These are phyloP conservation scores for Aspergillus cristatus DNA, from an alignment of 495 filamentous ascomycete species.

Conservation along the genomic window DNA sequence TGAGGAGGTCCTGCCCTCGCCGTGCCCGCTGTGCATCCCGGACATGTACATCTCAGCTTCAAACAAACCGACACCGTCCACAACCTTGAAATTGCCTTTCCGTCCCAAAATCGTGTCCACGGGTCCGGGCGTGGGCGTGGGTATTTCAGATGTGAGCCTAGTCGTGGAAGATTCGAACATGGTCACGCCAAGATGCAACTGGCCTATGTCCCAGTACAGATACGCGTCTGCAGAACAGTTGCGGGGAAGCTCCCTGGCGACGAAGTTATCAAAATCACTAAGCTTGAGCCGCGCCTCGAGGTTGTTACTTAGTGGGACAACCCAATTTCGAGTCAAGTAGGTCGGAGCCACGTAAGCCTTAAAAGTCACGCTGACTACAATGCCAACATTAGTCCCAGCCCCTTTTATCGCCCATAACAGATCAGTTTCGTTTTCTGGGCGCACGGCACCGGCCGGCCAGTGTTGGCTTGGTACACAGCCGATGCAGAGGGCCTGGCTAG, in stretches of 20 bases:
- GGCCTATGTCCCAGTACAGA: slow-evolving; percentile 42
- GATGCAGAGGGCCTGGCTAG: slow-evolving; percentile 38
- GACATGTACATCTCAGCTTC: slow-evolving; percentile 55
- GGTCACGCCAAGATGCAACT: slow-evolving; percentile 46
- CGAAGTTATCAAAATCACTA: slow-evolving; percentile 30
- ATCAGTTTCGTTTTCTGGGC: slow-evolving; percentile 40
- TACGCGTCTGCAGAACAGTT: slow-evolving; percentile 48
- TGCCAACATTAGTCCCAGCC: slow-evolving; percentile 54
- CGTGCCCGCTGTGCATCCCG: slow-evolving; percentile 50
- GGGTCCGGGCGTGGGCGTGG: slow-evolving; percentile 6
- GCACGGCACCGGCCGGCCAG: slow-evolving; percentile 35
- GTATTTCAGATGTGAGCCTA: slow-evolving; percentile 8
- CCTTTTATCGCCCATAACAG: slow-evolving; percentile 54
- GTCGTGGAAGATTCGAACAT: slow-evolving; percentile 37
- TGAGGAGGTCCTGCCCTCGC: slow-evolving; percentile 48
- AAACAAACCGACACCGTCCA: slow-evolving; percentile 46
- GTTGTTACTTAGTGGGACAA: slow-evolving; percentile 34
- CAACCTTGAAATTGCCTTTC: slow-evolving; percentile 22
- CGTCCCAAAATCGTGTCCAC: slow-evolving; percentile 25
- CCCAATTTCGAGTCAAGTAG: slow-evolving; percentile 41
- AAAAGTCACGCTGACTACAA: slow-evolving; percentile 52
- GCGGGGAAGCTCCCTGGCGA: slow-evolving; percentile 32
- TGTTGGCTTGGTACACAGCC: slow-evolving; percentile 44
- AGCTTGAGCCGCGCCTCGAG: slow-evolving; percentile 30
- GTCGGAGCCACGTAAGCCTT: slow-evolving; percentile 36